phyloP scores from a whole-genome alignment of 2,329 filamentous ascomycete species.

The Stagonosporopsis tanaceti region DNA sequence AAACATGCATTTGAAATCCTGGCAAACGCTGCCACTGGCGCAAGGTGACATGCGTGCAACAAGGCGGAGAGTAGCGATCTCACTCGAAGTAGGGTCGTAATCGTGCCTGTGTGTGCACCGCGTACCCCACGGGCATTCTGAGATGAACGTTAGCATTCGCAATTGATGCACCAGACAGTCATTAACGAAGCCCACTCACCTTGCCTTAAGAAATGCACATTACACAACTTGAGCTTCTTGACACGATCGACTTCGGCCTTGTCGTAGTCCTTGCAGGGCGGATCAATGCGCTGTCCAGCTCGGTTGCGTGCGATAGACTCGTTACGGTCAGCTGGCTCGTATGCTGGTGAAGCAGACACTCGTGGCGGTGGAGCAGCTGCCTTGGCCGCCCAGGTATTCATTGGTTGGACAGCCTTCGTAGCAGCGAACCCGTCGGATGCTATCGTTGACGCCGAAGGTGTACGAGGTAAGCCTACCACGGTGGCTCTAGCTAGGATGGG shows the following conservation, averaged over 20 bases:
- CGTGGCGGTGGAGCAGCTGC: constrained; percentile 48
- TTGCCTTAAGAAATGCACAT: constrained; percentile 66
- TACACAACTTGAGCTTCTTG: constrained; percentile 70
- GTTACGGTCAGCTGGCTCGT: constrained; percentile 38
- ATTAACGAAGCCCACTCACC: neutral
- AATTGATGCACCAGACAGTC: neutral
- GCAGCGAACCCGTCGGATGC: constrained; percentile 30
- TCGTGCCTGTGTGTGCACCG: constrained; percentile 64
- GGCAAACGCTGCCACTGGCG: constrained; percentile 63
- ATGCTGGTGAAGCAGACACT: constrained; percentile 23
- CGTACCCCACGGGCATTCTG: constrained; percentile 63
- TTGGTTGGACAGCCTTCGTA: constrained; percentile 17
- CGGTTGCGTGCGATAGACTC: constrained; percentile 64
- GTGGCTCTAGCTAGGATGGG: constrained; percentile 22
- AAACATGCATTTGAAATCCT: constrained; percentile 69
- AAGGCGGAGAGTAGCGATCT: constrained; percentile 62
- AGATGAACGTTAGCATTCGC: neutral
- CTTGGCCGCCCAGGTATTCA: constrained; percentile 45
- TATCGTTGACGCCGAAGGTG: constrained; percentile 41
- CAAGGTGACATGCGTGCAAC: constrained; percentile 71
- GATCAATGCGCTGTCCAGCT: constrained; percentile 66
- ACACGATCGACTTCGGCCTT: constrained; percentile 65
- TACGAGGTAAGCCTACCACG: constrained; percentile 29
- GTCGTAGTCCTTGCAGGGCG: constrained; percentile 59
- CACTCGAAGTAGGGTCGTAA: constrained; percentile 62